Base-by-base conservation (phyloP, 768 basidiomycete species). In the Mycena filopes region DNA sequence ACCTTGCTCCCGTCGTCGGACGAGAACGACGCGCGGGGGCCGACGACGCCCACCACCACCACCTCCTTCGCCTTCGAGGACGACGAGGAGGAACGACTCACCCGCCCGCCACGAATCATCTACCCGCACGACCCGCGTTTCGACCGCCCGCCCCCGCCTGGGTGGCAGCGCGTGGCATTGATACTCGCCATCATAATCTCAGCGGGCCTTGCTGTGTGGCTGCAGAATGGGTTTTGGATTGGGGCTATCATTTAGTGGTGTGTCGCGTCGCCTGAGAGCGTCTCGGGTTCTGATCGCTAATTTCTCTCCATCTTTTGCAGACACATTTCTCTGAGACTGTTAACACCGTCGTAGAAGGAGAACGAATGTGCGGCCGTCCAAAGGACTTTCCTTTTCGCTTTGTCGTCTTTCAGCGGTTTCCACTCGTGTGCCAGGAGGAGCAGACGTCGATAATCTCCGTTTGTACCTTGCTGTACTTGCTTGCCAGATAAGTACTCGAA, bases 51-150 rank as follows among this genome's bases (percentile, higher is more conserved):
- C 18, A 3, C 13, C 7, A 23, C 55, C 4, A 55, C 68, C 55
- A 15, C 60, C 5, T 58, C 54, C 58, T n/a, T n/a, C n/a, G n/a
- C n/a, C 9, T 36, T 36, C 36, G 64, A 66, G 8, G 63, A 69
- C 11, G 68, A 69, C 55, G 68, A 69, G 47, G 68, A 69, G 54
- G 68, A 56, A 63, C 49, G 38, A 47, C 68, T 69, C 56, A 69
- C 64, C 4, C 45, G 64, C n/a, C 21, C 57, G 5, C 63, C 49
- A 15, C 66, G 55, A 23, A 16, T 48, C 10, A 40, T 49, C 29
- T 66, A 69, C 57, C 68, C 68, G 4, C 68, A 31, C 16, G 68
- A 69, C 55, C 64, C 68, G 7, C 68, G 68, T 1, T 69, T 69
- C 56, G 56, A 66, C 50, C 51, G 38, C 4, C 60, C 60, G 31